Conservation (phyloP, 176 grass and related monocot genomes). For the Oropetium thomaeum region DNA sequence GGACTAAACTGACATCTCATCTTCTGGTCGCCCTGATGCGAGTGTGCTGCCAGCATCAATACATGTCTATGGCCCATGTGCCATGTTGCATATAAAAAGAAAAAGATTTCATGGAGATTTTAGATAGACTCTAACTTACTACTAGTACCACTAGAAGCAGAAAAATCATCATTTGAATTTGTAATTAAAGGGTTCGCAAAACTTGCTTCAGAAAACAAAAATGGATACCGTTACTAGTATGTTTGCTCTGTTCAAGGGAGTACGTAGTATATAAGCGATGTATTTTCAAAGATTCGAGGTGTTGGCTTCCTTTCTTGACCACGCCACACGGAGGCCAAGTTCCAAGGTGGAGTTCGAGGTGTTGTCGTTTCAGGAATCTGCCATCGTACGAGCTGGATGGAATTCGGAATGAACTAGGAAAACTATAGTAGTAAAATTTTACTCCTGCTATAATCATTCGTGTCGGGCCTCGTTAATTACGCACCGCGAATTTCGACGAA, state of each 20-base stretch:
- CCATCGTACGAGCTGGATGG: neutral
- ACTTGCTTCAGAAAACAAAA: neutral
- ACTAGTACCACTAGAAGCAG: too few species aligned
- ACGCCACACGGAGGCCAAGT: neutral
- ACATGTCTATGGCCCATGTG: neutral
- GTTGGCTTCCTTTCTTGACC: neutral
- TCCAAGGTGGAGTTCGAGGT: slow-evolving; percentile 16
- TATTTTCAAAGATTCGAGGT: neutral
- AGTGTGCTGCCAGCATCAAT: neutral
- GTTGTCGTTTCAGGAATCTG: slow-evolving; percentile 1
- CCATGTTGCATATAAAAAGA: neutral
- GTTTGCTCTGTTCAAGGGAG: neutral
- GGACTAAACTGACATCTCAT: neutral
- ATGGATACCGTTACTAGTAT: neutral
- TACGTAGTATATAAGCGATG: neutral
- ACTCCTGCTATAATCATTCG: slow-evolving; percentile 20
- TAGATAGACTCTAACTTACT: too few species aligned
- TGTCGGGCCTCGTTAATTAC: neutral
- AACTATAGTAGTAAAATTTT: neutral
- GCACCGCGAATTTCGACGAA: slow-evolving; percentile 26
- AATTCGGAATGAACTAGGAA: neutral
- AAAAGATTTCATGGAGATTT: too few species aligned
- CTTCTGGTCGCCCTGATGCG: neutral
- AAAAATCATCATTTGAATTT: too few species aligned
- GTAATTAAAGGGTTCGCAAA: neutral